phyloP scores from a whole-genome alignment of 2,329 filamentous ascomycete genomes.

The Cladosporium oxysporum region DNA sequence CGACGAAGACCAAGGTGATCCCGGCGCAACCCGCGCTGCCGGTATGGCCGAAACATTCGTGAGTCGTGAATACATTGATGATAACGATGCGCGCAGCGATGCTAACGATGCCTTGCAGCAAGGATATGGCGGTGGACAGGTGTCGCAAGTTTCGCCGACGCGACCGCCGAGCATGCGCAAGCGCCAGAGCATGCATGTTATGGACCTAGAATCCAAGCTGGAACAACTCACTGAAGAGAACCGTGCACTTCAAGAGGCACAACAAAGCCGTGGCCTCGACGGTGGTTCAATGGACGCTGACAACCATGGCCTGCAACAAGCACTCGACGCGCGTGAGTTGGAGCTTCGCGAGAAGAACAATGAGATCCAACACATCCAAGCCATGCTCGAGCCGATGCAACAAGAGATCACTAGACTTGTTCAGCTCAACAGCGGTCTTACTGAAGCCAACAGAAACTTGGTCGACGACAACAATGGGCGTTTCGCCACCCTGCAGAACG shows the following conservation, averaged over 20 bases:
- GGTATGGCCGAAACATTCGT: conserved; percentile 94
- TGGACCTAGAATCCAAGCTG: conserved; percentile 81
- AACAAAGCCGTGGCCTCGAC: conserved; percentile 42
- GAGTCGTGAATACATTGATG: conserved; percentile 52
- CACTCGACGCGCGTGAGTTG: conserved; percentile 64
- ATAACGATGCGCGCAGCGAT: not conserved
- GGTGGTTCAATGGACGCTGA: conserved; percentile 45
- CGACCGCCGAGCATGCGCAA: conserved; percentile 94
- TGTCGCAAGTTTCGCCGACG: conserved; percentile 82
- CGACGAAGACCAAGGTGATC: conserved; percentile 74
- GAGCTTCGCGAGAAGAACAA: conserved; percentile 78
- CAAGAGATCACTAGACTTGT: conserved; percentile 78
- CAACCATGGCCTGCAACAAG: conserved; percentile 50
- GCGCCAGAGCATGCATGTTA: conserved; percentile 94
- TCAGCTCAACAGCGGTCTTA: conserved; percentile 79
- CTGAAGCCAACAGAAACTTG: conserved; percentile 74
- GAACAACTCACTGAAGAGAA: conserved; percentile 88
- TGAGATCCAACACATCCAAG: conserved; percentile 75
- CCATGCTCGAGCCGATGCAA: conserved; percentile 76
- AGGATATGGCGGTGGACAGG: conserved; percentile 85
- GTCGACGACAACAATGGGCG: conserved; percentile 73
- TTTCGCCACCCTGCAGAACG: conserved; percentile 65
- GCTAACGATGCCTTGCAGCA: conserved; percentile 60
- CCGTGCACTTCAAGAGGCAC: conserved; percentile 70
- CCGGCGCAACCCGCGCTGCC: conserved; percentile 79